Percentiles rank a stretch among this genome's conserved stretches.
Conservation (phyloP, 441 rosid species). For the Populus hybrid region DNA sequence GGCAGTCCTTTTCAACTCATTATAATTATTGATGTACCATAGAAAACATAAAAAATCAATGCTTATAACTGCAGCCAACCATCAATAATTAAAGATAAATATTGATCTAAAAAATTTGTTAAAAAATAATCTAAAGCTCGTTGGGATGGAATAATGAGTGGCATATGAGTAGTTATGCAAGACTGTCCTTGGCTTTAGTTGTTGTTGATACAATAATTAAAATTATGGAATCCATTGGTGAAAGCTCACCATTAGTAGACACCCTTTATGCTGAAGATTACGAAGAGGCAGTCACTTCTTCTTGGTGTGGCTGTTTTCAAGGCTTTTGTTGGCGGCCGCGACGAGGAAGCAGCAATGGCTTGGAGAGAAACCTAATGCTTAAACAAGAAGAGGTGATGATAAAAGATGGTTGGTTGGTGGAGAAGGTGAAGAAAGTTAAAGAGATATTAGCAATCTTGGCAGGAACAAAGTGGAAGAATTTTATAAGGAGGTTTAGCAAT, state of each 20-base stretch:
- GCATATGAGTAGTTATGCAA: neutral
- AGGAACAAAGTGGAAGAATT: conserved; percentile 66
- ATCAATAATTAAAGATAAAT: neutral
- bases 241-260: conserved; percentile 2
- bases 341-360: conserved; percentile 14
- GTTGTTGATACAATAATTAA: neutral
- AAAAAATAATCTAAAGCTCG: neutral
- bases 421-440: conserved; percentile 35
- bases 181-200: neutral
- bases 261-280: conserved; percentile 23
- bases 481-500: conserved; percentile 40
- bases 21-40: neutral
- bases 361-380: conserved; percentile 3
- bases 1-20: neutral
- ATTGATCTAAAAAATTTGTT: neutral
- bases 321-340: conserved; percentile 24
- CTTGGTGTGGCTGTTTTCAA: conserved; percentile 39
- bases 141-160: neutral
- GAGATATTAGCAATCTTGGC: conserved; percentile 50
- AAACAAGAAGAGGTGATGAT: conserved; percentile 21
- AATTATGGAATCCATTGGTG: neutral
- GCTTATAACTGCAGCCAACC: neutral
- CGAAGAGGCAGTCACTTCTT: conserved; percentile 17
- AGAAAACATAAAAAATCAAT: too few relatives aligned
- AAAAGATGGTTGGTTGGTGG: conserved; percentile 31